phyloP scores from a whole-genome alignment of 2,329 filamentous ascomycete species.

The Pyrenochaeta sp. region DNA sequence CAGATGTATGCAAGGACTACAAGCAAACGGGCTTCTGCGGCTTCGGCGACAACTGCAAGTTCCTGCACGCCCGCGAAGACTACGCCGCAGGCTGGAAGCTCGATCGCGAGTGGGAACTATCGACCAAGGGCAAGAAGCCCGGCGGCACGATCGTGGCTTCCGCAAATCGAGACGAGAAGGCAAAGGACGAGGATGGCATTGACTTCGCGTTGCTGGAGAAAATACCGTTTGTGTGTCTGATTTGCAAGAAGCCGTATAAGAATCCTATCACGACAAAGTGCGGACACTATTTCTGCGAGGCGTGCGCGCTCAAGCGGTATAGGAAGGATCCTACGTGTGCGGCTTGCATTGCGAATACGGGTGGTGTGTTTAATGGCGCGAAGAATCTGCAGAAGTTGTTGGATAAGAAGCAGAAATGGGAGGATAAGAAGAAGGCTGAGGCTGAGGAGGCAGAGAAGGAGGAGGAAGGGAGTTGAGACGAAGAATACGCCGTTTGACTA shows the following conservation, averaged over 20 bases:
- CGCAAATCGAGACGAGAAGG: slow-evolving; percentile 57
- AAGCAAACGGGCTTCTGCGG: slow-evolving; percentile 73
- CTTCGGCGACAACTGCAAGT: slow-evolving; percentile 84
- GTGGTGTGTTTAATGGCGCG: slow-evolving; percentile 88
- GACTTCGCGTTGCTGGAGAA: slow-evolving; percentile 78
- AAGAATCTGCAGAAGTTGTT: slow-evolving; percentile 83
- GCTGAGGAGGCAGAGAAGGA: slow-evolving; percentile 55
- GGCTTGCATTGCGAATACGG: slow-evolving; percentile 82
- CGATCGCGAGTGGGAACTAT: slow-evolving; percentile 90
- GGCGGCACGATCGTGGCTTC: slow-evolving; percentile 63
- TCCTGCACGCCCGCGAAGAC: slow-evolving; percentile 76
- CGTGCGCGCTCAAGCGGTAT: slow-evolving; percentile 86
- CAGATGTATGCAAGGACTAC: slow-evolving; percentile 95
- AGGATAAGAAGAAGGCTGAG: slow-evolving; percentile 64
- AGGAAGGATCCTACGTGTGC: slow-evolving; percentile 86
- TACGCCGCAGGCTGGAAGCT: slow-evolving; percentile 95
- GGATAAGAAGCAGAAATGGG: slow-evolving; percentile 72
- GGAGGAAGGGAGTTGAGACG: slow-evolving; percentile 25
- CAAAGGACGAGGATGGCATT: slow-evolving; percentile 59
- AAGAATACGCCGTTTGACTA: no score
- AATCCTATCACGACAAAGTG: slow-evolving; percentile 87
- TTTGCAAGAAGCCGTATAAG: slow-evolving; percentile 81
- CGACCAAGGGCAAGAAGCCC: slow-evolving; percentile 68
- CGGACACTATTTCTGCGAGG: slow-evolving; percentile 94
- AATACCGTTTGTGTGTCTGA: slow-evolving; percentile 89